These are phyloP conservation scores for Apiospora pterosperma DNA, from an alignment of 2,329 filamentous ascomycete species.

Conservation along the genomic window DNA sequence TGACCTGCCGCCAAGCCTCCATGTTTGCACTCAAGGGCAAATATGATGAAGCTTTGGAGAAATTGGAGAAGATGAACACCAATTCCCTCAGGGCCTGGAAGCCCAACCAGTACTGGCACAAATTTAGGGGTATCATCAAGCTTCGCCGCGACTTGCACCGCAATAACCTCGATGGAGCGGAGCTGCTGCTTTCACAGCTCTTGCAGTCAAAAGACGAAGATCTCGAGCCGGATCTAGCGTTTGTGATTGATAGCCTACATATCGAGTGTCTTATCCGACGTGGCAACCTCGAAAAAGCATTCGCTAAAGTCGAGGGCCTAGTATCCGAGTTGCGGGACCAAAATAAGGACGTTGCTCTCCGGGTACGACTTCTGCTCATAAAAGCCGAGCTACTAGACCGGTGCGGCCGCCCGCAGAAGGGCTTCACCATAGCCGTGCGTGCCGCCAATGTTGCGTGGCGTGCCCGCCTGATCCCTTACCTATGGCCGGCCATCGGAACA, in stretches of 20 bases:
- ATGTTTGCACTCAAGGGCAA: constrained; percentile 63
- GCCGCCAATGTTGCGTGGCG: constrained; percentile 72
- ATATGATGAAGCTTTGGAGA: constrained; percentile 64
- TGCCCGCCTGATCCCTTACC: constrained; percentile 61
- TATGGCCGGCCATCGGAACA: constrained; percentile 70
- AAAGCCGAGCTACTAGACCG: constrained; percentile 70
- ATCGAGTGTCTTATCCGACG: constrained; percentile 48
- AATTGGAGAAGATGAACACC: constrained; percentile 57
- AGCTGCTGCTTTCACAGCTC: constrained; percentile 48
- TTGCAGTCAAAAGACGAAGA: constrained; percentile 49
- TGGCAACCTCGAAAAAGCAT: constrained; percentile 45
- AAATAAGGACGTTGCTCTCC: constrained; percentile 56
- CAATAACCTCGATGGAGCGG: constrained; percentile 48
- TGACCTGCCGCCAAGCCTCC: constrained; percentile 68
- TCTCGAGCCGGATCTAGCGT: constrained; percentile 49
- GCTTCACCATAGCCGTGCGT: constrained; percentile 72
- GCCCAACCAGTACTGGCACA: constrained; percentile 69
- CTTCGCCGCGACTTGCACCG: constrained; percentile 59
- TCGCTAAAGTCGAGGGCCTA: constrained; percentile 44
- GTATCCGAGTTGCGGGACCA: constrained; percentile 39
- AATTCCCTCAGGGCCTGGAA: constrained; percentile 70
- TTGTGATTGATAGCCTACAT: constrained; percentile 48
- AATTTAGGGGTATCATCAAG: constrained; percentile 64
- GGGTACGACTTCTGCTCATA: constrained; percentile 66
- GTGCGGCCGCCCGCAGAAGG: constrained; percentile 67